Evolutionary conservation across 2,329 filamentous ascomycete genomes (phyloP).

Genomic region (Penicillium brevicompactum): DNA sequence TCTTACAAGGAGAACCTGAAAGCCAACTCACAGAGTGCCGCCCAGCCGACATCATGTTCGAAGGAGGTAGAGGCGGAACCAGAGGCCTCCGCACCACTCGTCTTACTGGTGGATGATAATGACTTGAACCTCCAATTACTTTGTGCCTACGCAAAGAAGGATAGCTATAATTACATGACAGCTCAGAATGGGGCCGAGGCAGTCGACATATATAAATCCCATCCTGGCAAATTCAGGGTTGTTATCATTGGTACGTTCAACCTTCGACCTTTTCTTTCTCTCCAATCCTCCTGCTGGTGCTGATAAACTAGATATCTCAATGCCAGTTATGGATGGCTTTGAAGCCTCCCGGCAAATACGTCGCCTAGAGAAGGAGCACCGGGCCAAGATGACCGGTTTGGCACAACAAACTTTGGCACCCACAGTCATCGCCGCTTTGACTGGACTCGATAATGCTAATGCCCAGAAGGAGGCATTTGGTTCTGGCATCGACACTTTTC

Average conservation of each 20-base stretch:
- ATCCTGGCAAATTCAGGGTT: not conserved
- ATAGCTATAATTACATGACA: conserved; percentile 29
- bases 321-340: conserved; percentile 41
- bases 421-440: conserved; percentile 31
- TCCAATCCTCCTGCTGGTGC: not conserved
- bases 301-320: conserved; percentile 34
- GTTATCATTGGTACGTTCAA: conserved; percentile 2
- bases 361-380: conserved; percentile 22
- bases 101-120: conserved; percentile 44
- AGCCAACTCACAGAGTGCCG: not conserved
- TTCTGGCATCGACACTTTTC: conserved; percentile 36
- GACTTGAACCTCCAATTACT: conserved; percentile 38
- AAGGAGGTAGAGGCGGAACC: not conserved
- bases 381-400: conserved; percentile 2
- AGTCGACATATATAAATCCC: conserved; percentile 27
- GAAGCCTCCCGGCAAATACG: conserved; percentile 34
- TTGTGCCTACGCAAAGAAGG: conserved; percentile 33
- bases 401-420: not conserved
- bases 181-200: conserved; percentile 40
- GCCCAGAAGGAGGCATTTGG: conserved; percentile 35
- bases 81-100: not conserved
- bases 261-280: not conserved
- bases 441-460: conserved; percentile 31
- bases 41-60: not conserved
- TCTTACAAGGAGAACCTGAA: too few species aligned